These are phyloP conservation scores for Aspergillus carlsbadensis DNA, from an alignment of 495 filamentous ascomycete species.

Conservation along the genomic window DNA sequence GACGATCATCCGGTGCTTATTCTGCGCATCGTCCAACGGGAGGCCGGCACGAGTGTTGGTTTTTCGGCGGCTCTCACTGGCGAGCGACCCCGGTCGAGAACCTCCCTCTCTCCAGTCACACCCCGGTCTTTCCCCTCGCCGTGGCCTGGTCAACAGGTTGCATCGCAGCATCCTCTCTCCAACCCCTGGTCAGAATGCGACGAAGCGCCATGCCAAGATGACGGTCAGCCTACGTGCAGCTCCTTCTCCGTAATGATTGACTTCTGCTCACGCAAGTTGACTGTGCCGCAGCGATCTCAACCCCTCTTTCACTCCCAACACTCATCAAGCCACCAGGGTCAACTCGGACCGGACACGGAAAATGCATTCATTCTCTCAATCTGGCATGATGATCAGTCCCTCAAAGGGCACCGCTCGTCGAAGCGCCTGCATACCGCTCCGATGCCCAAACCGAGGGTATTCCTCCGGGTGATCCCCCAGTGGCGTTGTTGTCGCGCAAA, in stretches of 20 bases:
- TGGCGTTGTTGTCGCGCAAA: not conserved
- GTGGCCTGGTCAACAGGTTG: constrained; percentile 2
- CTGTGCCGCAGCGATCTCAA: constrained; percentile 28
- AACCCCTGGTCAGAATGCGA: constrained; percentile 7
- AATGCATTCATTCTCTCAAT: not conserved
- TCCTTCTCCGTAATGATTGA: constrained; percentile 11
- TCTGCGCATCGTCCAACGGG: not conserved
- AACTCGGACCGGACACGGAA: not conserved
- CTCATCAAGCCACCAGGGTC: not conserved
- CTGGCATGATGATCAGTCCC: not conserved
- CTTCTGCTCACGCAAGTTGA: constrained; percentile 27
- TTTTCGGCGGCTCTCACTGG: not conserved
- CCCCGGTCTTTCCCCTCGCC: not conserved
- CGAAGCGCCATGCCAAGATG: constrained; percentile 42
- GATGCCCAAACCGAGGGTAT: not conserved
- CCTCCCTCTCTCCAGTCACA: not conserved
- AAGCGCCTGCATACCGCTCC: not conserved
- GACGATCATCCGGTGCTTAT: constrained; percentile 6
- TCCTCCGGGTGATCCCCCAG: not conserved
- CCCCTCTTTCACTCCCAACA: constrained; percentile 5
- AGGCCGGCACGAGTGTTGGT: not conserved
- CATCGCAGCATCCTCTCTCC: constrained; percentile 5
- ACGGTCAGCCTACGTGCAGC: constrained; percentile 22
- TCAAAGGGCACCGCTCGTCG: not conserved
- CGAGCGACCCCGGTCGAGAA: not conserved